Evolutionary conservation across 768 basidiomycete genomes (phyloP), one percentile per base, ranked within the genome.

Genomic region (Kwoniella botswanensis): DNA sequence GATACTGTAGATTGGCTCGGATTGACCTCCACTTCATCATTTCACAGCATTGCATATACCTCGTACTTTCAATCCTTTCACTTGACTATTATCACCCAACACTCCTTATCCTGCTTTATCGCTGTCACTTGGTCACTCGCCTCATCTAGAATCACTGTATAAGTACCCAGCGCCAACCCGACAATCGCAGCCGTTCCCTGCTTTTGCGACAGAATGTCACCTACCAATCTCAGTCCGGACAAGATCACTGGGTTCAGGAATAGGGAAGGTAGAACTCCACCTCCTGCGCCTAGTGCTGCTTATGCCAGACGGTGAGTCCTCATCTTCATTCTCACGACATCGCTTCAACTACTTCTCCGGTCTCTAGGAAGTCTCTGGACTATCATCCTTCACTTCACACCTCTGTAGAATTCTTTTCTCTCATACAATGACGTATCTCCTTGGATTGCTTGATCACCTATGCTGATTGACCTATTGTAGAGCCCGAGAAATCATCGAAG

Each of bases 401-500:
- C 35, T 60, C 58, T 60, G 26, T 21, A 26, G 18, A 17, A 10
- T 6, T 60, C 29, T 10, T 17, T 17, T 5, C 29, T 9, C 29
- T 29, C 29, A 4, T 29, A 4, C 29, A 29, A 6, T 6, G 29
- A 35, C 35, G 35, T 35, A 35, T 35, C 35, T 35, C 35, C 35
- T 35, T 35, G 35, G 1, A 35, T 35, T 35, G 35, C 35, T 35
- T 35, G 35, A 0, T 6, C 55, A 21, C 15, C 55, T 1, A 18
- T 22, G 61, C 61, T 62, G 43, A 62, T 12, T 35, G 22, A 46
- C 5, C 21, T 26, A n/a, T 17, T 66, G 3, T 78, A 95, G 94
- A 78, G 92, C 93, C 66, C 87, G 93, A 78, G 94, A 96, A 84
- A 86, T 94, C 52, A 90, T 92, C 80, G 90, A 89, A 65, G 91